Conservation (phyloP, 805 yeast genomes). For the Citeromyces matritensis region DNA sequence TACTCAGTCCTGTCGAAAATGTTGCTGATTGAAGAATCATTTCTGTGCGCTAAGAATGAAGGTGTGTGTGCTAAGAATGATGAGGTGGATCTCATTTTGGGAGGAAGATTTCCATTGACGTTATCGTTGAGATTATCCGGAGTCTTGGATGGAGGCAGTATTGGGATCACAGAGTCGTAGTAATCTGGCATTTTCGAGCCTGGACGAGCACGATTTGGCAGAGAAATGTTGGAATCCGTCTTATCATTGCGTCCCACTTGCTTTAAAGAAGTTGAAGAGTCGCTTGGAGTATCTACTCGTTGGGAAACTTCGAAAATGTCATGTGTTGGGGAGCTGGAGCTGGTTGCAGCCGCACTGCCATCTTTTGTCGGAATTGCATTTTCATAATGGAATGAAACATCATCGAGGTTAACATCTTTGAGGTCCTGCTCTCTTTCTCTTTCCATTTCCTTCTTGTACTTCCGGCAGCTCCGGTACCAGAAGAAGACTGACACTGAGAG, state of each 20-base stretch:
- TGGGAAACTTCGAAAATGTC: background rate
- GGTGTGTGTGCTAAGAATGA: constrained; percentile 1
- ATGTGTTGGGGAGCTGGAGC: background rate
- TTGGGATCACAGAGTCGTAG: constrained; percentile 4
- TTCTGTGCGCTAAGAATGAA: background rate
- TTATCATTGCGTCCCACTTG: background rate
- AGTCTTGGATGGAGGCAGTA: constrained; percentile 1
- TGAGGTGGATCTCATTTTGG: background rate
- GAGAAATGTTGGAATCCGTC: background rate
- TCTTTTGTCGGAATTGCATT: background rate
- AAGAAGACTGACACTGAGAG: constrained; percentile 12
- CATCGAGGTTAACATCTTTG: constrained; percentile 10
- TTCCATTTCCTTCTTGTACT: constrained; percentile 17
- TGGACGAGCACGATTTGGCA: background rate
- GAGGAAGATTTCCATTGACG: background rate
- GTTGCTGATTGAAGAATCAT: background rate
- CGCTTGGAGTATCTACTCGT: background rate
- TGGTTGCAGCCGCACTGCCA: background rate
- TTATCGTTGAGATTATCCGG: background rate
- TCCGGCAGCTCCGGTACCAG: constrained; percentile 13
- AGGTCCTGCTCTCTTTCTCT: constrained; percentile 15
- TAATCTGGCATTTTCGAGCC: constrained; percentile 2
- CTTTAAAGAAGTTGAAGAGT: background rate
- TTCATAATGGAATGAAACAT: constrained; percentile 2
- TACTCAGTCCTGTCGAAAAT: constrained; percentile 2